Evolutionary conservation across 768 basidiomycete species (phyloP), one percentile per base, ranked within the genome.

Genomic region (Mycena metata): DNA sequence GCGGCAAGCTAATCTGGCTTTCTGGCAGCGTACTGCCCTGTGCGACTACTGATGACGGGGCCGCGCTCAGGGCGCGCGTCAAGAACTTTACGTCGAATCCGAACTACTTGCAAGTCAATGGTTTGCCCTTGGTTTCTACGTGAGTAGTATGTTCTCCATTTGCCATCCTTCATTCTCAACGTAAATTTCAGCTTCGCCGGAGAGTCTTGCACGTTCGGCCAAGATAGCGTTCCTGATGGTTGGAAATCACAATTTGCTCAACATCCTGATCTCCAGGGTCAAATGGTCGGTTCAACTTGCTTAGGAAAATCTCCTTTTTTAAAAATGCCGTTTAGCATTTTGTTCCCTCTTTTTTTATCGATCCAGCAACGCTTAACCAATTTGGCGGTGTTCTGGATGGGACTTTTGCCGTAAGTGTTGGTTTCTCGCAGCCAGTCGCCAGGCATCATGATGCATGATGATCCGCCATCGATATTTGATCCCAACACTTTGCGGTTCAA

Each of bases 341-440:
- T 75, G 83, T 92, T 0, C 92, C 92, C 9, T 83, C 89, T 5
- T 93, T 93, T 78, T 93, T 93, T 72, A 78, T 89, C 64, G 86
- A 86, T 64, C 84, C 90, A 0, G 77, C 81, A 1, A 78, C 76
- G 21, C 87, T 88, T 57, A 78, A 80, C 39, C 78, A 83, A 15
- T 90, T 86, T 67, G 64, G 65, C 12, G 79, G 79, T 42, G 80
- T 88, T 35, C 84, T 90, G 74, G 79, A 89, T 70, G 91, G 91
- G 21, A 83, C 82, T 60, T 90, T 89, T 73, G 88, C 86, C 66
- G 90, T 91, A 73, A 60, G 84, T 73, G 17, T 24, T 16, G 19
- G 8, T 6, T 23, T 73, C 17, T 30, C 54, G 30, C 30, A 30
- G 30, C 30, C 30, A 30, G n/a, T n/a, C n/a, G n/a, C n/a, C n/a